phyloP scores from a whole-genome alignment of 352 stramenopile genomes.

The Phytophthora tubulina region DNA sequence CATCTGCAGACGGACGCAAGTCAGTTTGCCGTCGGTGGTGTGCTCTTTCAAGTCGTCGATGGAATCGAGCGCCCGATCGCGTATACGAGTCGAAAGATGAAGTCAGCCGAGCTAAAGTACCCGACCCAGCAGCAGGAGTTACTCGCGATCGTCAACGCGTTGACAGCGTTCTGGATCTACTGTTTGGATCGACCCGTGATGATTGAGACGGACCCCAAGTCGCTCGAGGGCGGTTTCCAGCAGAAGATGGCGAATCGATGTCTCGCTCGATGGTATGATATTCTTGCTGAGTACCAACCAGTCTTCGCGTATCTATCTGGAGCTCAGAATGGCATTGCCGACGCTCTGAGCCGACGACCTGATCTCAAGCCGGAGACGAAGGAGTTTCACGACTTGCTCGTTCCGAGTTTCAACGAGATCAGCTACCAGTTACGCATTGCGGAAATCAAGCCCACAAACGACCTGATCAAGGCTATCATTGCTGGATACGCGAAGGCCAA shows the following conservation, averaged over 20 bases:
- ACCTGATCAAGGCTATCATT: constrained; percentile 10
- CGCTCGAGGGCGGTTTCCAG: no score
- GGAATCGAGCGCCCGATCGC: no score
- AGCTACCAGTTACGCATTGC: constrained; percentile 13
- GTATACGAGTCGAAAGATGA: not conserved
- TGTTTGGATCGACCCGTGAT: no score
- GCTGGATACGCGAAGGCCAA: constrained; percentile 11
- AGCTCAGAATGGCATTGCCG: not conserved
- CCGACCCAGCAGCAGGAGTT: not conserved
- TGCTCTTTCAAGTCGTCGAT: not conserved
- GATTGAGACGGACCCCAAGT: not conserved
- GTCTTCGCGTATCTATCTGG: no score
- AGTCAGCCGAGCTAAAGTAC: not conserved
- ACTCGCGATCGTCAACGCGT: not conserved
- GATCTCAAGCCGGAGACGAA: constrained; percentile 23
- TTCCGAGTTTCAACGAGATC: constrained; percentile 22
- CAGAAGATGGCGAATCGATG: not conserved
- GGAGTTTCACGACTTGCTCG: constrained; percentile 24
- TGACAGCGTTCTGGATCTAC: not conserved
- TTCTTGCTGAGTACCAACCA: not conserved
- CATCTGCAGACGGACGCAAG: not conserved
- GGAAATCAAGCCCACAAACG: constrained; percentile 3
- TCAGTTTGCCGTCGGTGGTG: not conserved
- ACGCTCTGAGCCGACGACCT: constrained; percentile 5
- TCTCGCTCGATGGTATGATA: not conserved